These are phyloP conservation scores for Solanum chilense DNA, from an alignment of 257 asterid genomes.

Conservation along the genomic window DNA sequence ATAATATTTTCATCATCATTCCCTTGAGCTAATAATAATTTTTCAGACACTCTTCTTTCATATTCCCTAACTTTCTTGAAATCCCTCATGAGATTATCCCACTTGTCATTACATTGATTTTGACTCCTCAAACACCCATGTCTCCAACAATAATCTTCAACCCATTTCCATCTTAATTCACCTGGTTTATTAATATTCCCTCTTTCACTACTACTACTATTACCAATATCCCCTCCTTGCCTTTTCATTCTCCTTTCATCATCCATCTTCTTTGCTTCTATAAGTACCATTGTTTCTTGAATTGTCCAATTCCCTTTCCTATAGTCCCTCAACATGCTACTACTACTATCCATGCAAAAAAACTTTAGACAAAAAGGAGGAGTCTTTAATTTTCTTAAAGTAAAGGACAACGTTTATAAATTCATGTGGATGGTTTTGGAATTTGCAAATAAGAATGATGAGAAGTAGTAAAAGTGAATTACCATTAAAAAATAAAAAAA, in stretches of 20 bases:
- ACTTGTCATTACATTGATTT: constrained; percentile 88
- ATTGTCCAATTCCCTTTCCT: constrained; percentile 93
- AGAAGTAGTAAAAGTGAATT: not conserved
- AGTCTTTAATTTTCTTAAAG: not conserved
- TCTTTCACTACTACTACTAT: constrained; percentile 9
- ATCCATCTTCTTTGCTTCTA: constrained; percentile 85
- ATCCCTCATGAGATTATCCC: constrained; percentile 95
- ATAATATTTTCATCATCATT: not conserved
- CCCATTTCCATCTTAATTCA: constrained; percentile 96
- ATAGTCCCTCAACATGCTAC: constrained; percentile 45
- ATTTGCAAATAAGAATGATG: not conserved
- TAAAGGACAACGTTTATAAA: not conserved
- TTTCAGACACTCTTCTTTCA: constrained; percentile 25
- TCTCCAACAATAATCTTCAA: constrained; percentile 87
- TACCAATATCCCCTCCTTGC: constrained; percentile 23
- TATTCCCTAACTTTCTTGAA: constrained; percentile 81
- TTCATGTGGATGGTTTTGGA: not conserved
- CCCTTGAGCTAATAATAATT: not conserved
- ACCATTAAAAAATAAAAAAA: not conserved
- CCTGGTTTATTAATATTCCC: constrained; percentile 47
- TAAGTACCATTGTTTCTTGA: constrained; percentile 73
- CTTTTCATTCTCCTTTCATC: constrained; percentile 73
- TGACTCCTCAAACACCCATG: constrained; percentile 76
- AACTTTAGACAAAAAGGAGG: not conserved
- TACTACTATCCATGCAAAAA: constrained; percentile 29